Conservation (phyloP, 2,329 filamentous ascomycete genomes). For the Ascochyta koolunga region DNA sequence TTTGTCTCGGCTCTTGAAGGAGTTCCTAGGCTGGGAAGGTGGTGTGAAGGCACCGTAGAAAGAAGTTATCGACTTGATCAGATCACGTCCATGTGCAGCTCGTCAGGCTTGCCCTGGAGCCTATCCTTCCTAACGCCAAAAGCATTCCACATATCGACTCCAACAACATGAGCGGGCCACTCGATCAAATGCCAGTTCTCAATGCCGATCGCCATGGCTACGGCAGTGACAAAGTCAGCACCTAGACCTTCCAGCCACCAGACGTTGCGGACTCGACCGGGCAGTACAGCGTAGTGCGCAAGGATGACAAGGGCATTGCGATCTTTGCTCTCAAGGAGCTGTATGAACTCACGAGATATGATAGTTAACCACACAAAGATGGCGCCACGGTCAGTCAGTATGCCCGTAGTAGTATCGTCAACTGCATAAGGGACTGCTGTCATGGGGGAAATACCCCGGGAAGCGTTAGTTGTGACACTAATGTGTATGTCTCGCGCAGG, state of each 20-base stretch:
- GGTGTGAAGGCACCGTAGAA: not conserved
- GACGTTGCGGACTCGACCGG: slow-evolving; percentile 40
- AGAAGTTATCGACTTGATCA: slow-evolving; percentile 12
- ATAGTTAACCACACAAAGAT: slow-evolving; percentile 42
- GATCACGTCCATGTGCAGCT: slow-evolving; percentile 38
- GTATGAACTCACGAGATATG: slow-evolving; percentile 38
- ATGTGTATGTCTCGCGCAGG: slow-evolving; percentile 38
- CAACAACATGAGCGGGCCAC: slow-evolving; percentile 39
- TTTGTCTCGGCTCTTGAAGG: not conserved
- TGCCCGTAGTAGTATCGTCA: slow-evolving; percentile 35
- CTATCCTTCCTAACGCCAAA: slow-evolving; percentile 27
- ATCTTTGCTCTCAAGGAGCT: slow-evolving; percentile 38
- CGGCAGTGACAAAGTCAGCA: slow-evolving; percentile 39
- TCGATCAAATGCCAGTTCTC: slow-evolving; percentile 40
- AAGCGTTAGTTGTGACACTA: slow-evolving; percentile 40
- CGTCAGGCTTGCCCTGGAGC: slow-evolving; percentile 27
- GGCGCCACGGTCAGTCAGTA: slow-evolving; percentile 40
- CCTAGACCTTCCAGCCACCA: slow-evolving; percentile 47
- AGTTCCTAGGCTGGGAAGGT: no score
- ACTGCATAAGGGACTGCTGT: slow-evolving; percentile 38
- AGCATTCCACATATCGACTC: slow-evolving; percentile 34
- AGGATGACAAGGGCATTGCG: slow-evolving; percentile 45
- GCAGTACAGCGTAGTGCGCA: slow-evolving; percentile 48
- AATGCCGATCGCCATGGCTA: slow-evolving; percentile 39
- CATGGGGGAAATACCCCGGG: slow-evolving; percentile 31